Evolutionary conservation across 2,329 filamentous ascomycete genomes (phyloP).

Genomic region (Penicillium freii): DNA sequence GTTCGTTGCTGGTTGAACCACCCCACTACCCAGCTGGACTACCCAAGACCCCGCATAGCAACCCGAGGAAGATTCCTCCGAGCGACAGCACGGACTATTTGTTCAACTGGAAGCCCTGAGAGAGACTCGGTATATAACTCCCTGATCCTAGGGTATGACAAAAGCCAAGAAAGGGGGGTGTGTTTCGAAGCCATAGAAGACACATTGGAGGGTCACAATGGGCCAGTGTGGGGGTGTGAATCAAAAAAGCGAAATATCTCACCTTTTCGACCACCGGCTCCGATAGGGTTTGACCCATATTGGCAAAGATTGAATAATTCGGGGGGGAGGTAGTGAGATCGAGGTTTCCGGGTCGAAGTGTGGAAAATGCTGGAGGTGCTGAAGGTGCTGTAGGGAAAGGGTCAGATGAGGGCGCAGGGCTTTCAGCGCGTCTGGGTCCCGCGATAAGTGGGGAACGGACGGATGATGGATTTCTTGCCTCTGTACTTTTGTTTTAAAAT

Average conservation of each 20-base stretch:
- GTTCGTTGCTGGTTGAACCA: background rate
- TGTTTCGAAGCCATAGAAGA: background rate
- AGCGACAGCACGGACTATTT: background rate
- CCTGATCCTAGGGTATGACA: background rate
- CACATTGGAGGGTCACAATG: constrained; percentile 4
- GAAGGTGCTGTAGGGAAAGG: constrained; percentile 23
- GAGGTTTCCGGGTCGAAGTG: constrained; percentile 12
- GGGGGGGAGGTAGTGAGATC: constrained; percentile 13
- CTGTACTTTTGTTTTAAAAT: background rate
- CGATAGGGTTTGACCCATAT: constrained; percentile 98
- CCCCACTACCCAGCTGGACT: constrained; percentile 9
- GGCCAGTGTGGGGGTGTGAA: constrained; percentile 28
- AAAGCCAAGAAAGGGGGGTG: background rate
- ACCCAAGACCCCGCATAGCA: constrained; percentile 8
- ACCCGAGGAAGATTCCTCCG: constrained; percentile 5
- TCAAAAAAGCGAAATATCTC: constrained; percentile 37
- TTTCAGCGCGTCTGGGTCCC: constrained; percentile 27
- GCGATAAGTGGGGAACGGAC: constrained; percentile 27
- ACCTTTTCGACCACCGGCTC: constrained; percentile 99
- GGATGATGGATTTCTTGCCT: constrained; percentile 10
- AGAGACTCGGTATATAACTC: background rate
- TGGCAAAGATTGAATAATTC: constrained; percentile 31
- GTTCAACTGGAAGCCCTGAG: background rate
- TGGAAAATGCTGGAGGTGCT: constrained; percentile 18
- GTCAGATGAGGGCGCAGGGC: constrained; percentile 29